Conservation (phyloP, 2,329 filamentous ascomycete genomes). For the Colletotrichum zoysiae region DNA sequence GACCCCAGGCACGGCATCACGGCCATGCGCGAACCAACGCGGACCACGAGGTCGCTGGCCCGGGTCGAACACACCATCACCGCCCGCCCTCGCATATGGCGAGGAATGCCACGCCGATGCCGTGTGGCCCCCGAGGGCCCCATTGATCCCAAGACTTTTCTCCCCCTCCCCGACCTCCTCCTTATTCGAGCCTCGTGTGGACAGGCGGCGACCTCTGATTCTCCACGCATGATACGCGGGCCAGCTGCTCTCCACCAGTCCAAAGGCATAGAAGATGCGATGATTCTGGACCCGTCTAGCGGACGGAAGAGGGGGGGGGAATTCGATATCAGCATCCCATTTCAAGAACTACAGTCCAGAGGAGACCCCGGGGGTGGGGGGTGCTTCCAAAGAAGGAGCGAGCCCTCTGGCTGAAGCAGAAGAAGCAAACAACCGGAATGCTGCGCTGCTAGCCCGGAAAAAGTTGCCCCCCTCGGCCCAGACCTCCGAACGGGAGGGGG, state of each 20-base stretch:
- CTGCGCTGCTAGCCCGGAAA: constrained; percentile 8
- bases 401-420: background rate
- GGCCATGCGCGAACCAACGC: background rate
- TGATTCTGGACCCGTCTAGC: background rate
- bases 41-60: background rate
- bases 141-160: background rate
- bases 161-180: constrained; percentile 16
- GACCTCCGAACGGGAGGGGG: background rate
- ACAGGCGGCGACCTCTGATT: constrained; percentile 15
- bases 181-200: background rate
- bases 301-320: background rate
- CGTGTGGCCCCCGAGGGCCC: background rate
- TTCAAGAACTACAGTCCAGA: background rate
- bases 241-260: background rate
- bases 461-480: constrained; percentile 24
- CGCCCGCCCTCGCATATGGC: constrained; percentile 8
- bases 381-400: background rate
- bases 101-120: constrained; percentile 27
- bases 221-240: background rate
- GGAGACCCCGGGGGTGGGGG: background rate
- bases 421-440: constrained; percentile 29
- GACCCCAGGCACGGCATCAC: constrained; percentile 28
- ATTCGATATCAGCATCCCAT: constrained; percentile 30
- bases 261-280: background rate
- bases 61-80: constrained; percentile 10